Base-by-base conservation (phyloP, 805 yeast genomes). In the Yarrowia divulgata region DNA sequence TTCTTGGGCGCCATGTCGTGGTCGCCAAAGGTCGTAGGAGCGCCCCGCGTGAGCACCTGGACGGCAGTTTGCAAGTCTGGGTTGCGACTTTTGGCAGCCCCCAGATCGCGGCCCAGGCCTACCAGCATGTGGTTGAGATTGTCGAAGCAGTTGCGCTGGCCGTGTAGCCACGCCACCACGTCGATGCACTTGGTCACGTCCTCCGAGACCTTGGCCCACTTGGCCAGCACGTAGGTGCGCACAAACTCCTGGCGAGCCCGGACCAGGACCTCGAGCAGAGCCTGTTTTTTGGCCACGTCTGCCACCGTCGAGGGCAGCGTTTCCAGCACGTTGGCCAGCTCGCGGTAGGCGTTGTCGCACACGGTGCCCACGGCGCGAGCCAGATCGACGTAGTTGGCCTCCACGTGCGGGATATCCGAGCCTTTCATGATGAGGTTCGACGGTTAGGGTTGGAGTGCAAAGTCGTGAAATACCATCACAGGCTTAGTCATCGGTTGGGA, bases 1-100 rank as follows among this genome's bases (percentile, higher is more conserved):
- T 81, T 77, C 13, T 80, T 78, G 16, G 85, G 82, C 5, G 88
- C 78, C 71, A 87, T 85, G 72, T 84, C 84, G 29, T 48, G 45
- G 57, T 48, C 55, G 39, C 68, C 57, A 75, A 89, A 87, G 48
- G 90, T 81, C 46, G 85, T 87, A 0, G 98, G 97, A 71, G 89
- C 81, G 3, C 97, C 97, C 48, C 85, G 82, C 49, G 87, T 85
- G 68, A 93, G 81, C 0, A 95, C 97, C 75, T 94, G 96, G 73
- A 94, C 80, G 0, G 97, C 91, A 0, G 98, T 93, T 32, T 88
- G 84, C 23, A 95, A 77, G 78, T 95, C 99, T 0, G 97, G 95
- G 77, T 92, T 91, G 6, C 97, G 97, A 67, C 94, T 80, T 75
- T 96, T 93, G 0, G 99, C 98, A 37, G 93, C 90, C 0, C 92